phyloP scores from a whole-genome alignment of 2,329 filamentous ascomycete genomes.

The Metarhizium album region DNA sequence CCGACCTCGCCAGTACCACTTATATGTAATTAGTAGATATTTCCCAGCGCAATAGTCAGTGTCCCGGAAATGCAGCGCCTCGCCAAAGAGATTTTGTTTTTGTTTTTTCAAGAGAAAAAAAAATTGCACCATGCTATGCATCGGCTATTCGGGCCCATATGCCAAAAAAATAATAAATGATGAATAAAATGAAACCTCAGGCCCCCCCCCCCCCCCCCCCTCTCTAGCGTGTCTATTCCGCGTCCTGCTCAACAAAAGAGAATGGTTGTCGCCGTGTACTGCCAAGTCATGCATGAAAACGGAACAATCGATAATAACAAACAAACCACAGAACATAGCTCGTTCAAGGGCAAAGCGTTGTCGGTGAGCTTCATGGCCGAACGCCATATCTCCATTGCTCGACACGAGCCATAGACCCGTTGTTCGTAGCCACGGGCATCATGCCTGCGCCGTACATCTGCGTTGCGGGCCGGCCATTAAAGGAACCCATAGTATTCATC shows the following conservation, averaged over 20 bases:
- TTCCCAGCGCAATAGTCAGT: not conserved
- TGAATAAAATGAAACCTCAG: too few relatives aligned
- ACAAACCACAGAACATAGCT: not conserved
- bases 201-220: too few relatives aligned
- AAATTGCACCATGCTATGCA: not conserved
- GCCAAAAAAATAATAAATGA: too few relatives aligned
- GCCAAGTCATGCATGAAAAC: too few relatives aligned
- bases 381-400: conserved; percentile 34
- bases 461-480: conserved; percentile 11
- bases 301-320: not conserved
- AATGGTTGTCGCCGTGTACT: not conserved
- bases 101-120: not conserved
- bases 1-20: not conserved
- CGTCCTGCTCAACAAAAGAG: not conserved
- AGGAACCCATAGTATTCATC: conserved; percentile 13
- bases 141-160: not conserved
- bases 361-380: conserved; percentile 16
- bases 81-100: too few relatives aligned
- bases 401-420: conserved; percentile 23
- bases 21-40: not conserved
- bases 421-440: conserved; percentile 16
- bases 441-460: conserved; percentile 19
- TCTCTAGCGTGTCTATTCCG: not conserved
- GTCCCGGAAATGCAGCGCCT: not conserved
- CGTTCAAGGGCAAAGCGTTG: not conserved